Percentiles rank a stretch among this genome's conserved stretches.
Evolutionary conservation across 129 eudicot species (phyloP).

Genomic region (Arctium lappa): DNA sequence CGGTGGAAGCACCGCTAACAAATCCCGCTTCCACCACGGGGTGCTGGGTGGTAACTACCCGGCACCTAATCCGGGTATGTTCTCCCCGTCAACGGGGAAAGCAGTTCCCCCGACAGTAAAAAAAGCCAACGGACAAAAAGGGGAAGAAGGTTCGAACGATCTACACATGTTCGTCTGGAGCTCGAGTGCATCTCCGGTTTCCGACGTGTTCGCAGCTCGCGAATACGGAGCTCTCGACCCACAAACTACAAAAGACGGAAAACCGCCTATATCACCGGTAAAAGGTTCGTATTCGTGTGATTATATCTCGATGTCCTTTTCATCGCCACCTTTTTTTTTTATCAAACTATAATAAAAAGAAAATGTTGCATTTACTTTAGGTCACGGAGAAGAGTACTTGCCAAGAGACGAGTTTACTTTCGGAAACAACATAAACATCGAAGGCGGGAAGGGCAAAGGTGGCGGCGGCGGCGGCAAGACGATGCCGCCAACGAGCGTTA

Average conservation of each 20-base stretch:
- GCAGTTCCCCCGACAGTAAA: constrained; percentile 29
- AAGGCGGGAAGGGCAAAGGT: constrained; percentile 27
- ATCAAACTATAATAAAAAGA: constrained; percentile 34
- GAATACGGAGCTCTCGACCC: constrained; percentile 63
- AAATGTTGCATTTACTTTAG: constrained; percentile 18
- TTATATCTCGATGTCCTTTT: neutral
- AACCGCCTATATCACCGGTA: constrained; percentile 60
- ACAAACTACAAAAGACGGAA: constrained; percentile 48
- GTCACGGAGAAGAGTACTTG: constrained; percentile 53
- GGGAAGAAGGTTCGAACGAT: constrained; percentile 65
- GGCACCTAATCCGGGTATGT: constrained; percentile 76
- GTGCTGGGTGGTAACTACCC: constrained; percentile 48
- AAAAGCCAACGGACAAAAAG: constrained; percentile 51
- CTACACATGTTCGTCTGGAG: constrained; percentile 99
- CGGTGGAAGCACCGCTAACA: constrained; percentile 30
- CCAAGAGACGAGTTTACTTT: constrained; percentile 67
- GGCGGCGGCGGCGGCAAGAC: constrained; percentile 31
- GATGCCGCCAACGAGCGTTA: constrained; percentile 95
- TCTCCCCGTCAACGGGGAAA: constrained; percentile 57
- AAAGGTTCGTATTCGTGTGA: constrained; percentile 39
- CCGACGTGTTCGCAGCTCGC: constrained; percentile 82
- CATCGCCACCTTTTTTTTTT: neutral
- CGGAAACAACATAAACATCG: constrained; percentile 51
- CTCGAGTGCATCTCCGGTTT: constrained; percentile 89
- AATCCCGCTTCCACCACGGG: constrained; percentile 57